Conservation (phyloP, 768 basidiomycete genomes). For the Auriculariales sp. region DNA sequence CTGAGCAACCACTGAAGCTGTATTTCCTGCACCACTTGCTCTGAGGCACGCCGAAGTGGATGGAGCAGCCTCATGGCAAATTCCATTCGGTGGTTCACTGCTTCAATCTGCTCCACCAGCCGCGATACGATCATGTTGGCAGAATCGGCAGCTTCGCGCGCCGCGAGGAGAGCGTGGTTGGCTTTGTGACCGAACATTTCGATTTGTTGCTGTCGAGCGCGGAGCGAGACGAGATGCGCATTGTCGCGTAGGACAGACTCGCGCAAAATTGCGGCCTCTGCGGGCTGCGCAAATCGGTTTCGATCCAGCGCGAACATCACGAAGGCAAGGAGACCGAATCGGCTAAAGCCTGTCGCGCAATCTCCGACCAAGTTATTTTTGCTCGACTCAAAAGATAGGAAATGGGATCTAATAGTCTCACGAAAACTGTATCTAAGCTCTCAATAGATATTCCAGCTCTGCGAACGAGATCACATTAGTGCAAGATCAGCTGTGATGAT, state of each 20-base stretch:
- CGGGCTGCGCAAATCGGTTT: not conserved
- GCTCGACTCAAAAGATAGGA: not conserved
- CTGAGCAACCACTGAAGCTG: not conserved
- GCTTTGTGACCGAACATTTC: not conserved
- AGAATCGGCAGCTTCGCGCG: not conserved
- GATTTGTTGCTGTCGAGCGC: not conserved
- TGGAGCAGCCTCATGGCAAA: not conserved
- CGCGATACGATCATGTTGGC: not conserved
- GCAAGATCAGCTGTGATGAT: not conserved
- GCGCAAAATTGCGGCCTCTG: not conserved
- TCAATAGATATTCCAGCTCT: conserved; percentile 16
- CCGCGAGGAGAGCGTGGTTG: not conserved
- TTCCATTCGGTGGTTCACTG: not conserved
- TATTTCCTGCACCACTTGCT: not conserved
- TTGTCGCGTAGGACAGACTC: not conserved
- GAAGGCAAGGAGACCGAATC: no score
- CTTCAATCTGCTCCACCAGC: not conserved
- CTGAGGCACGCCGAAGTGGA: not conserved
- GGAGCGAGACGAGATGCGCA: not conserved
- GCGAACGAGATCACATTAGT: no score
- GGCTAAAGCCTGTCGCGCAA: no score
- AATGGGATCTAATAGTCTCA: not conserved
- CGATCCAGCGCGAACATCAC: not conserved
- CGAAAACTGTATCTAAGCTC: no score
- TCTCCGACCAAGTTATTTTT: no score